A percentile compares a stretch with the other conserved stretches of the same genome.
Conservation (phyloP, 2,329 filamentous ascomycete genomes). For the Trichoderma guizhouense region DNA sequence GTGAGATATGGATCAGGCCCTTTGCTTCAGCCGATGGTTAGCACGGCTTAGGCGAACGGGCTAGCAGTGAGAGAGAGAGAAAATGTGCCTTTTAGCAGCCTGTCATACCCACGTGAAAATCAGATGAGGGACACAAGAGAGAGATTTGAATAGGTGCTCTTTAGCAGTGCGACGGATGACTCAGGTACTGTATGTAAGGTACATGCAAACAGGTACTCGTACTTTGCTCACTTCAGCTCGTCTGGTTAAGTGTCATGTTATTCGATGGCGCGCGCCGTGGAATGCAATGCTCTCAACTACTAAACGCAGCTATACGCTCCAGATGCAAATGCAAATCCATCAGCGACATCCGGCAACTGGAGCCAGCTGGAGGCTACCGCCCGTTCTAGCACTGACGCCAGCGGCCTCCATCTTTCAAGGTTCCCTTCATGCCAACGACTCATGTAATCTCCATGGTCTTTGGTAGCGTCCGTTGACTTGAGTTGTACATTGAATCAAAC, state of each 20-base stretch:
- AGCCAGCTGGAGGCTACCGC: background rate
- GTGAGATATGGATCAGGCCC: background rate
- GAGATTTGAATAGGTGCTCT: background rate
- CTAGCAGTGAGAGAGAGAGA: background rate
- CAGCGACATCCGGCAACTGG: conserved; percentile 7
- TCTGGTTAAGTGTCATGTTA: background rate
- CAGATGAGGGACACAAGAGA: background rate
- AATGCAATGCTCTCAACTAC: background rate
- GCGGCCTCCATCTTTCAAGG: background rate
- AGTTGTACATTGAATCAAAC: background rate
- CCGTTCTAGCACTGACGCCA: background rate
- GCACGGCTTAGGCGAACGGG: background rate
- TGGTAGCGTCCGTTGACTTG: background rate
- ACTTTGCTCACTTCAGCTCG: background rate
- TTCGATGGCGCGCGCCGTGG: background rate
- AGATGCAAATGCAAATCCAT: background rate
- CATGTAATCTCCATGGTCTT: background rate
- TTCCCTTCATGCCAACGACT: background rate
- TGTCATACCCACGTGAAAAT: conserved; percentile 4
- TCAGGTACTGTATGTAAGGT: background rate
- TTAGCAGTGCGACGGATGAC: background rate
- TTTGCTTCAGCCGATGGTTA: background rate
- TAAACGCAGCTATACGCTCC: background rate
- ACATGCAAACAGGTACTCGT: background rate
- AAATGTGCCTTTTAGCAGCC: background rate